phyloP scores from a whole-genome alignment of 2,329 filamentous ascomycete species.

The Pseudogymnoascus sp. region DNA sequence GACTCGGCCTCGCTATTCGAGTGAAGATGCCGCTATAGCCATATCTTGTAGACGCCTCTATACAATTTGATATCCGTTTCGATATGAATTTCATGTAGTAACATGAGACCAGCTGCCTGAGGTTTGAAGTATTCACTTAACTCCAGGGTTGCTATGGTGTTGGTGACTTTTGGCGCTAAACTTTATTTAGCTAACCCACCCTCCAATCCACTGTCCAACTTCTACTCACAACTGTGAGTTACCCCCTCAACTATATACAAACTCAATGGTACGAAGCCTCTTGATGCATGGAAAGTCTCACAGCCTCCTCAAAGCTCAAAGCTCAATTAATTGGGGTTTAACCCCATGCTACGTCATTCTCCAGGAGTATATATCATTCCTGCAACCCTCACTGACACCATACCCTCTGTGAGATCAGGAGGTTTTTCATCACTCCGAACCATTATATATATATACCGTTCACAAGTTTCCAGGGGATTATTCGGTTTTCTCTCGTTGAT shows the following conservation, averaged over 20 bases:
- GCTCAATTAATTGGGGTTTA: background rate
- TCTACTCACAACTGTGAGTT: background rate
- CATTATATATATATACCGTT: background rate
- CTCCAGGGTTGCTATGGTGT: background rate
- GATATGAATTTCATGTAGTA: background rate
- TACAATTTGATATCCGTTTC: slow-evolving; percentile 4
- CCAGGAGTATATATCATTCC: background rate
- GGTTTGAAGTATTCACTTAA: no score
- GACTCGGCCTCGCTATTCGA: slow-evolving; percentile 6
- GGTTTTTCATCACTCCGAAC: background rate
- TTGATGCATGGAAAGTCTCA: background rate
- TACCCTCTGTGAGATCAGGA: background rate
- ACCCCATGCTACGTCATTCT: background rate
- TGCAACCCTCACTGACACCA: background rate
- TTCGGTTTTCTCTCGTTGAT: background rate
- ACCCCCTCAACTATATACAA: background rate
- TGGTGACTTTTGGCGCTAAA: background rate
- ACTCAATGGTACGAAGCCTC: background rate
- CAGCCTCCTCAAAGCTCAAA: background rate
- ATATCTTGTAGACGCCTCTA: slow-evolving; percentile 3
- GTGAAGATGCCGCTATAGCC: slow-evolving; percentile 5
- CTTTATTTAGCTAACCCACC: background rate
- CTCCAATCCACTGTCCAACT: background rate
- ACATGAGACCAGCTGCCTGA: background rate
- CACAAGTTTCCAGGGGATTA: background rate